Evolutionary conservation across 805 yeast genomes (phyloP), one percentile per base, ranked within the genome.

Genomic region (Cyberlindnera sargentensis): DNA sequence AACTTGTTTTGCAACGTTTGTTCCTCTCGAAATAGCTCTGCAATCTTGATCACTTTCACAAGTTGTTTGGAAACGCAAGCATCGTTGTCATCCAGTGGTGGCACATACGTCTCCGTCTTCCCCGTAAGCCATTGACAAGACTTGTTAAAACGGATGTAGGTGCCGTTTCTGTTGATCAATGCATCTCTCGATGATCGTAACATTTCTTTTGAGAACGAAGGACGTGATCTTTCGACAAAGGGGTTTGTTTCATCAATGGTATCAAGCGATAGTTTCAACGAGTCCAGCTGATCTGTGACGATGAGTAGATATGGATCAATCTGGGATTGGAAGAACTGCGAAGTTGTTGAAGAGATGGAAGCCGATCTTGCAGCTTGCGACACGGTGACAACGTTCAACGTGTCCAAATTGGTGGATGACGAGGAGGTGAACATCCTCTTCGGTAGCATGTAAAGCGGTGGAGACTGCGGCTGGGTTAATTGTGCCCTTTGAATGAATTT

Each of bases 401-500:
- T 28, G 8, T 54, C 60, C 8, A 54, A 42, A 31, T 52, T 57
- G 7, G 55, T 47, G 11, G 61, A 53, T 6, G 56, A 58, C 2
- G 36, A 36, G 3, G 57, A 54, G 31, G 56, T 48, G 42, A 53
- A 59, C 7, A 55, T 48, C 36, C 56, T 45, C 38, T 45, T 56
- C 5, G 60, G 56, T 5, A 56, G 40, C 3, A 45, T 36, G 29
- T 49, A 49, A 3, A 45, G 34, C 4, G 50, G 46, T 5, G 44
- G 46, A 8, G 50, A 42, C 11, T 36, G 48, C 11, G 42, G 25
- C 9, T 40, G 41, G 1, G 31, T 8, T 2, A 47, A 37, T 27
- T 68, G 74, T n/a, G 64, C 65, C 15, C 65, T 67, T 32, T 70
- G 73, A 6, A 71, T 65, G 48, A 83, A 81, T 23, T 82, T 83